Evolutionary conservation across 2,329 filamentous ascomycete species (phyloP), one percentile per base, ranked within the genome.

Genomic region (Hypocrella siamensis): DNA sequence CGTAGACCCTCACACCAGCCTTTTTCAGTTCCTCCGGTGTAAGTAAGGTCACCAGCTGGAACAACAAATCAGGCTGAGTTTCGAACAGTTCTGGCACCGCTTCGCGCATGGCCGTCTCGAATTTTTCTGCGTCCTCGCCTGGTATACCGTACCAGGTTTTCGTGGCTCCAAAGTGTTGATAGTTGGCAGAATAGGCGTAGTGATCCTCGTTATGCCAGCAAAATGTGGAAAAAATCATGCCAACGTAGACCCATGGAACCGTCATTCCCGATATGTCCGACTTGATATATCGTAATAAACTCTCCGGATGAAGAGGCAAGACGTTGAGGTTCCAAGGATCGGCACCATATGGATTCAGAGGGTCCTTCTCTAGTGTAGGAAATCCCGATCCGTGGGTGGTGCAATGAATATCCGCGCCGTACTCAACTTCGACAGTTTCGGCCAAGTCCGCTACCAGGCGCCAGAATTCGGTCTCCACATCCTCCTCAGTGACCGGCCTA

Each of bases 161-260:
- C 2, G 90, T 98, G 2, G 86, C 85, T 8, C 90, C 90, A 46
- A 98, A 93, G 46, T 98, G 90, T 52, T 98, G 90, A 46, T 96
- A 98, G 43, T 98, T 98, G 32, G 90, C 81, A 1, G 90, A 98
- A 51, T 96, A 98, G 2, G 90, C 79, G 50, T 93, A 94, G 49
- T 98, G 90, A 47, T 98, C 90, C 48, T 98, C 90, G 40, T 93
- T 94, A 52, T 98, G 90, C 90, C 90, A 98, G 55, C 90, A 98
- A 49, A 98, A 98, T 0, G 90, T 96, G 0, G 90, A 98, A 52
- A 98, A 98, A 25, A 93, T 92, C 90, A 98, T 98, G 38, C 90
- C 90, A 4, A 98, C 90, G 49, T 98, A 98, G 4, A 98, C 75
- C 90, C 90, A 98, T 1, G 90, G 90, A 6, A 98, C 88, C 0